These are phyloP conservation scores for Argentina anserina DNA, from an alignment of 306 rosid species.

Conservation along the genomic window DNA sequence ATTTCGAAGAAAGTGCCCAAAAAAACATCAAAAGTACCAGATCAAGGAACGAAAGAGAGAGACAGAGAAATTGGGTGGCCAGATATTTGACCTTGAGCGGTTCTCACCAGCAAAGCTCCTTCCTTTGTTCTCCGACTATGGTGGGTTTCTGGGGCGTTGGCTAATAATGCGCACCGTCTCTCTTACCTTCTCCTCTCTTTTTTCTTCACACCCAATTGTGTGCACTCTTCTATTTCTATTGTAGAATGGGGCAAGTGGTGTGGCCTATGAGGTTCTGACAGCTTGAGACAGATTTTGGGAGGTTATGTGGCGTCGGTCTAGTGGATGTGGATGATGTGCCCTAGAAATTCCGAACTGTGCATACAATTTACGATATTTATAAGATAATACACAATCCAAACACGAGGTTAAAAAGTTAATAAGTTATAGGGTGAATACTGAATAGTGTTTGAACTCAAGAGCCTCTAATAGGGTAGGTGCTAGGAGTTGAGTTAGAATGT, in stretches of 20 bases:
- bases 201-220: too few species aligned
- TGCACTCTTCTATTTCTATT: not conserved
- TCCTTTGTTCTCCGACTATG: not conserved
- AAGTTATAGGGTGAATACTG: too few species aligned
- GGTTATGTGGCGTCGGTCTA: not conserved
- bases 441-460: too few species aligned
- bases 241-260: not conserved
- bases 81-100: slow-evolving; percentile 20
- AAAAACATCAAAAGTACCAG: slow-evolving; percentile 28
- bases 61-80: slow-evolving; percentile 24
- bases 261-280: not conserved
- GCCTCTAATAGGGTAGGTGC: too few species aligned
- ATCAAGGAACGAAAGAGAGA: slow-evolving; percentile 37
- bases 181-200: not conserved
- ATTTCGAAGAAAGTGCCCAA: slow-evolving; percentile 7
- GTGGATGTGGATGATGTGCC: not conserved
- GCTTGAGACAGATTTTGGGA: not conserved
- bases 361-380: not conserved
- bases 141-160: not conserved
- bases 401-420: too few species aligned
- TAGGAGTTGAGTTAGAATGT: not conserved
- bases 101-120: slow-evolving; percentile 10
- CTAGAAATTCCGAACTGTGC: not conserved
- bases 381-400: not conserved
- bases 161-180: slow-evolving; percentile 5